These are phyloP conservation scores for Trichopus zeylanicus DNA, from an alignment of 116 monocot species.

Conservation along the genomic window DNA sequence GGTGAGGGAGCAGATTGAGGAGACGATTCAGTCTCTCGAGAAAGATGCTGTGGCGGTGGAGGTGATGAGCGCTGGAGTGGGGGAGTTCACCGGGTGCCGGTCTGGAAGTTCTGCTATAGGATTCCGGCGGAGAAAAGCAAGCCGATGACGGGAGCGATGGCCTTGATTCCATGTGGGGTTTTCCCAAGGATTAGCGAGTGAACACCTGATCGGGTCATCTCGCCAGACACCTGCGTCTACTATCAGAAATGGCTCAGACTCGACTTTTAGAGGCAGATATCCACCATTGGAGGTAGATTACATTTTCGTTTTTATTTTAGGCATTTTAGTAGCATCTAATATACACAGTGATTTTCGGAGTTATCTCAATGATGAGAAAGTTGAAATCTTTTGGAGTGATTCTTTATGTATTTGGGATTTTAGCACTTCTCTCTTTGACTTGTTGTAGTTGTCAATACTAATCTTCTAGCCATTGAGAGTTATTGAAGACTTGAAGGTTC, in stretches of 20 bases:
- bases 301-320: no score
- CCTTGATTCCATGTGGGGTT: constrained; percentile 73
- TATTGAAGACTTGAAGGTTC: no score
- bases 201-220: constrained; percentile 73
- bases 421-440: no score
- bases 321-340: no score
- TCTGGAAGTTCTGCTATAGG: constrained; percentile 52
- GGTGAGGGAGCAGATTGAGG: constrained; percentile 27
- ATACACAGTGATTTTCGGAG: no score
- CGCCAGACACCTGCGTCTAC: constrained; percentile 68
- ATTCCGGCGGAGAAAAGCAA: constrained; percentile 5
- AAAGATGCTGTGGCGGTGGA: constrained; percentile 64
- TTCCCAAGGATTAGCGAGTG: constrained; percentile 71
- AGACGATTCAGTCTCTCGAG: constrained; percentile 41
- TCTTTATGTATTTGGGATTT: no score
- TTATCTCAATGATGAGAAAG: no score
- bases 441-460: no score
- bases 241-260: constrained; percentile 62
- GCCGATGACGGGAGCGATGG: constrained; percentile 13
- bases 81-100: constrained; percentile 33
- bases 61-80: constrained; percentile 51
- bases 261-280: constrained; percentile 44
- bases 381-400: no score
- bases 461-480: no score
- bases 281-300: no score